phyloP scores from a whole-genome alignment of 1,139 yeast species.

The Pneumocystis oryctolagi region DNA sequence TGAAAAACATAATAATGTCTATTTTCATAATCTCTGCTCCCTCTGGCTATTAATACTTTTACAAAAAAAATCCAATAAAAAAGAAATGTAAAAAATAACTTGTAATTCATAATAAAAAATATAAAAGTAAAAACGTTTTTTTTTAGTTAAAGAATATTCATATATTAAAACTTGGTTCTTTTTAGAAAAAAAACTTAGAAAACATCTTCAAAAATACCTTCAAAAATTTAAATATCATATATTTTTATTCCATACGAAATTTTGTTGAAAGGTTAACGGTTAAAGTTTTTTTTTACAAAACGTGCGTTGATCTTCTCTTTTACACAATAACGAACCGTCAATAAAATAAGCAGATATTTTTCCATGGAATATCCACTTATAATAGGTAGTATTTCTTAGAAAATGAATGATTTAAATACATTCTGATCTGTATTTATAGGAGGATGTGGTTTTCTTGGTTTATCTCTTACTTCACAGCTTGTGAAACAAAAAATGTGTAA shows the following conservation, averaged over 20 bases:
- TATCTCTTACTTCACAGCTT: conserved; percentile 78
- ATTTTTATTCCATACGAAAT: background rate
- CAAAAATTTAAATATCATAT: too few species aligned
- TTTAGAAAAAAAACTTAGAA: background rate
- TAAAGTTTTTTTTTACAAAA: too few species aligned
- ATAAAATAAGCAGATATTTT: background rate
- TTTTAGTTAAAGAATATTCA: too few species aligned
- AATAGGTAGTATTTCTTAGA: background rate
- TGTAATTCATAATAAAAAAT: background rate
- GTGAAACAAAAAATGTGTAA: conserved; percentile 43
- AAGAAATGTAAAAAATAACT: background rate
- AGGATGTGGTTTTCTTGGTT: conserved; percentile 89
- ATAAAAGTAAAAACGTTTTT: background rate
- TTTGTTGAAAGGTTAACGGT: too few species aligned
- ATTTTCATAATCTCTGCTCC: background rate
- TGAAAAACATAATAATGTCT: conserved; percentile 7
- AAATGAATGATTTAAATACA: background rate
- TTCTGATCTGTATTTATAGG: conserved; percentile 36
- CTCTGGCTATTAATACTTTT: background rate
- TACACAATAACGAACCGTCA: too few species aligned
- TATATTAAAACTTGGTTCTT: too few species aligned
- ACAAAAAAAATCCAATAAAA: background rate
- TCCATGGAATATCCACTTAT: background rate
- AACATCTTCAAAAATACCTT: background rate
- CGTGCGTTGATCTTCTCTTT: too few species aligned